phyloP scores from a whole-genome alignment of 192 early-diverging fungal species.

The Coemansia pectinata region DNA sequence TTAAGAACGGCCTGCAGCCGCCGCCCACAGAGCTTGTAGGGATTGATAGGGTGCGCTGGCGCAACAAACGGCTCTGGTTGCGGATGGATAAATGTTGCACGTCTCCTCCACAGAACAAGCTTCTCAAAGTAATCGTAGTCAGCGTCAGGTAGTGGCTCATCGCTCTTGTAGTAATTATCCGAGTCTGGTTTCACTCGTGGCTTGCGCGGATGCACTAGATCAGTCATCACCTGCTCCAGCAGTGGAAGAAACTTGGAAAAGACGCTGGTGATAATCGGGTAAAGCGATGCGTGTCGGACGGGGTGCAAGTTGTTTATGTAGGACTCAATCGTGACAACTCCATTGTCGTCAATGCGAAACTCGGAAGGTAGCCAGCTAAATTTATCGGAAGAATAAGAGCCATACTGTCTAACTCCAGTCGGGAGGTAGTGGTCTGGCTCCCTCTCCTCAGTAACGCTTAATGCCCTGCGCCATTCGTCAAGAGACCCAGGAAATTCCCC shows the following conservation, averaged over 20 bases:
- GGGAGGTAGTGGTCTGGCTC: too few species aligned
- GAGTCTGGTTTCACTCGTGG: not conserved
- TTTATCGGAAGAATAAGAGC: not conserved
- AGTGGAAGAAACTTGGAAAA: constrained; percentile 62
- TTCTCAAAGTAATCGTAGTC: not conserved
- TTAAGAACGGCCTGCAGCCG: constrained; percentile 26
- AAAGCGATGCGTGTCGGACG: constrained; percentile 47
- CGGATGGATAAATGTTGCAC: constrained; percentile 13
- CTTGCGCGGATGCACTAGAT: constrained; percentile 5
- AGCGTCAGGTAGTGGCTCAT: not conserved
- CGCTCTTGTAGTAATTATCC: not conserved
- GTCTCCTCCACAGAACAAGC: not conserved
- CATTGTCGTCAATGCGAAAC: constrained; percentile 54
- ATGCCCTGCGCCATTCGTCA: constrained; percentile 9
- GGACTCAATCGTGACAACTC: constrained; percentile 49
- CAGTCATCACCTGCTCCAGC: constrained; percentile 60
- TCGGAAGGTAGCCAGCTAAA: constrained; percentile 68
- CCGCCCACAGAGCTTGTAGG: constrained; percentile 7
- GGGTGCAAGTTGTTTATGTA: constrained; percentile 81
- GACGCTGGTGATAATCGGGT: constrained; percentile 53
- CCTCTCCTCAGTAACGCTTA: too few species aligned
- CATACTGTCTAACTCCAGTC: not conserved
- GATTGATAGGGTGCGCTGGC: not conserved
- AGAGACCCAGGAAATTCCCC: constrained; percentile 20
- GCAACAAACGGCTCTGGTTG: constrained; percentile 2